Conservation (phyloP, 1,284 basidiomycete species). For the Prillingera fragicola region DNA sequence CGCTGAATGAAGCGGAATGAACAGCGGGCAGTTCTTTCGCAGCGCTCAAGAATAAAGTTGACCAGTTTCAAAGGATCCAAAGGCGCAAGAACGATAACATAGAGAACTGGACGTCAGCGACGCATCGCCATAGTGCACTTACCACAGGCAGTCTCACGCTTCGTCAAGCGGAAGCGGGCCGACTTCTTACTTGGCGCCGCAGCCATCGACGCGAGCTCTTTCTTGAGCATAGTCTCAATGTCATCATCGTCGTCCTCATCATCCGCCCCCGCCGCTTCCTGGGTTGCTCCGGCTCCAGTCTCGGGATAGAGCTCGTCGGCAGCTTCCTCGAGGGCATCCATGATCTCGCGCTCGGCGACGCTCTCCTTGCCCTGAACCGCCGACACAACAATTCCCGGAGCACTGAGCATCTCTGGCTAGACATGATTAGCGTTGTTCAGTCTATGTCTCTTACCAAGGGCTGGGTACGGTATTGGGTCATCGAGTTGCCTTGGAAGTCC, state of each 20-base stretch:
- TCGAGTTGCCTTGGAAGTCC: slow-evolving; percentile 10
- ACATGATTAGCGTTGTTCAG: neutral
- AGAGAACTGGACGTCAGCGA: slow-evolving; percentile 26
- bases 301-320: slow-evolving; percentile 43
- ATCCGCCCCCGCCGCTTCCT: too few relatives aligned
- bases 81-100: slow-evolving; percentile 21
- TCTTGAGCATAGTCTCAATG: slow-evolving; percentile 38
- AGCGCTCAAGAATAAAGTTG: slow-evolving; percentile 29
- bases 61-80: slow-evolving; percentile 26
- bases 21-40: slow-evolving; percentile 29
- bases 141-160: slow-evolving; percentile 30
- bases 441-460: slow-evolving; percentile 8
- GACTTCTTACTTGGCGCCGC: slow-evolving; percentile 25
- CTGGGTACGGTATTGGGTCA: slow-evolving; percentile 14
- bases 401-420: slow-evolving; percentile 32
- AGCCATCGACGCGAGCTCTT: slow-evolving; percentile 31
- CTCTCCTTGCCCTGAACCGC: slow-evolving; percentile 36
- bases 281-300: slow-evolving; percentile 12
- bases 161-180: slow-evolving; percentile 30
- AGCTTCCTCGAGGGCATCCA: slow-evolving; percentile 37
- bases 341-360: slow-evolving; percentile 37
- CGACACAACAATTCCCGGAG: slow-evolving; percentile 35
- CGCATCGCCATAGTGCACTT: slow-evolving; percentile 1
- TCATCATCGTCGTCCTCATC: slow-evolving; percentile 25
- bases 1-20: slow-evolving; percentile 38